These are phyloP conservation scores for Hortaea sp. DNA, from an alignment of 2,329 filamentous ascomycete genomes.

Conservation along the genomic window DNA sequence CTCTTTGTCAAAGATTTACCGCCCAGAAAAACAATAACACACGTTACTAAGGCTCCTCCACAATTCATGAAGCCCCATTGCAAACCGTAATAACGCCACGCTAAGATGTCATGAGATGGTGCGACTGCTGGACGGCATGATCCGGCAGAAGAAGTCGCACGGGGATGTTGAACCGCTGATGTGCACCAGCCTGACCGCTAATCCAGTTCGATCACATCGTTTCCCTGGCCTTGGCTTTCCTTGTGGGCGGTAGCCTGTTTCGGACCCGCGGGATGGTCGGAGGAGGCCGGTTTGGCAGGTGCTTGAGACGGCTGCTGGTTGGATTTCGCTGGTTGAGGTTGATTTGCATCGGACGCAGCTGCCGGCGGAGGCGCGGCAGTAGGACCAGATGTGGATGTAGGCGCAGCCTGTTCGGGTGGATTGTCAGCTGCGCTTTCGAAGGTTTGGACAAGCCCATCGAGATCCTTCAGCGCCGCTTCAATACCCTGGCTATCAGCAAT, in stretches of 20 bases:
- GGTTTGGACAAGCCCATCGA: slow-evolving; percentile 29
- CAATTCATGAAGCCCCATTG: not conserved
- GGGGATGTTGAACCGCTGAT: not conserved
- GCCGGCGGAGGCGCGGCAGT: not conserved
- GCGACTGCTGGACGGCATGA: not conserved
- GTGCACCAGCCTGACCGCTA: not conserved
- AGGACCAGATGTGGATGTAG: not conserved
- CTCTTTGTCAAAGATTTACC: too few species aligned
- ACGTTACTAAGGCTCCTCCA: not conserved
- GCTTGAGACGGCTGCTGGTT: too few species aligned
- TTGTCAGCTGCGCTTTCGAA: slow-evolving; percentile 9
- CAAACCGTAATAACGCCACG: not conserved
- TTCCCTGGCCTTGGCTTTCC: not conserved
- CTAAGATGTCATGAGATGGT: not conserved
- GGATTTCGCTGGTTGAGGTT: too few species aligned
- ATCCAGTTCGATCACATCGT: not conserved
- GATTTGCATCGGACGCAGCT: not conserved
- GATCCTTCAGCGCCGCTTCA: slow-evolving; percentile 24
- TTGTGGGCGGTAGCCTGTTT: not conserved
- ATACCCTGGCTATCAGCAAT: slow-evolving; percentile 28
- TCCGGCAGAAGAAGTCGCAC: not conserved
- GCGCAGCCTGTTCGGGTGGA: not conserved
- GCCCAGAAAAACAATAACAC: not conserved
- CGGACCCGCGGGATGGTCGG: not conserved
- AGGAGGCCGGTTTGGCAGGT: not conserved